These are phyloP conservation scores for Cladosporium sp. DNA, from an alignment of 2,329 filamentous ascomycete genomes.

Conservation along the genomic window DNA sequence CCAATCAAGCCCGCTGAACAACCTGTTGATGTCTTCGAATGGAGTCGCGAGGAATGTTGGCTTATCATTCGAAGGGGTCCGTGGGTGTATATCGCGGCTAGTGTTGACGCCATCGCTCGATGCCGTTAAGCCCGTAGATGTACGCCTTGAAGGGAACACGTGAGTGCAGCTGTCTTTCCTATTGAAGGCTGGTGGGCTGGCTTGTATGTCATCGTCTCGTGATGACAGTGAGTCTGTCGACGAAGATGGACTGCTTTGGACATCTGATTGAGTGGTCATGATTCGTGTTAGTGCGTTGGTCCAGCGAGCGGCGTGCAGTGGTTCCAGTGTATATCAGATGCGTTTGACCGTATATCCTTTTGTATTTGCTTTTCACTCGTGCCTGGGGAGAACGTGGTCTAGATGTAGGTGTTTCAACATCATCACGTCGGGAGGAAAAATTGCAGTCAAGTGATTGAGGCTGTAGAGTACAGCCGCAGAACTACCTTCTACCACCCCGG, in stretches of 20 bases:
- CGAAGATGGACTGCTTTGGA: background rate
- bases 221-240: background rate
- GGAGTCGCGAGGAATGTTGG: background rate
- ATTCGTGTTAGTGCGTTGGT: background rate
- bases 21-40: background rate
- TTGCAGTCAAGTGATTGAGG: background rate
- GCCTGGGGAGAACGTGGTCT: background rate
- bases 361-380: background rate
- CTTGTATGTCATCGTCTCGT: background rate
- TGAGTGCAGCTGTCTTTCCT: conserved; percentile 5
- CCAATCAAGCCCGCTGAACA: conserved; percentile 3
- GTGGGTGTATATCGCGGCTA: background rate
- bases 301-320: background rate
- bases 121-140: background rate
- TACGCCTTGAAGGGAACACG: background rate
- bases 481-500: background rate
- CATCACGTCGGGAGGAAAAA: background rate
- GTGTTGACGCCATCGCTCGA: background rate
- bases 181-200: background rate
- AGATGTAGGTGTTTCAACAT: background rate
- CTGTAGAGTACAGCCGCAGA: background rate
- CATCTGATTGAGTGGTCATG: background rate
- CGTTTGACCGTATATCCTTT: background rate
- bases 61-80: background rate
- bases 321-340: background rate